These are phyloP conservation scores for Leptomonas seymouri DNA, from an alignment of 208 protist genomes.

Conservation along the genomic window DNA sequence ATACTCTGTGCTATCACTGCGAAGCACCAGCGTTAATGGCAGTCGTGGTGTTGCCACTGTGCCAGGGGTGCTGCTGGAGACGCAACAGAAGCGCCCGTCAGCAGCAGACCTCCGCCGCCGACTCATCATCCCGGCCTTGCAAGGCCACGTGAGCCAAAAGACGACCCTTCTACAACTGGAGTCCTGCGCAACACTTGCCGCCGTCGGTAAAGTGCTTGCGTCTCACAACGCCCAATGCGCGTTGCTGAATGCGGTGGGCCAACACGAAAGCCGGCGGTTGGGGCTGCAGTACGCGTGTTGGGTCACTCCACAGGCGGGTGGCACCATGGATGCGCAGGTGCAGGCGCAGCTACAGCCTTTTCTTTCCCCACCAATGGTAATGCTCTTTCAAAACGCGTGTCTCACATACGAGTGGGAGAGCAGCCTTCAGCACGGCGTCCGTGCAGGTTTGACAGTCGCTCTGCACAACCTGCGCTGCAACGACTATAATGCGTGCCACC, in stretches of 20 bases:
- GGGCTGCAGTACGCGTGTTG: conserved; percentile 31
- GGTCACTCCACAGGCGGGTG: background rate
- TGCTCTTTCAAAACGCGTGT: conserved; percentile 19
- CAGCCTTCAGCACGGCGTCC: conserved; percentile 9
- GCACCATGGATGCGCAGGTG: background rate
- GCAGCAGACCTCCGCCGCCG: conserved; percentile 18
- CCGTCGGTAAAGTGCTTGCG: conserved; percentile 10
- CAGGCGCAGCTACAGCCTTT: conserved; percentile 22
- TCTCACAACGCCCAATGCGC: conserved; percentile 18
- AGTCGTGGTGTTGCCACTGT: background rate
- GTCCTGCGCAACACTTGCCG: conserved; percentile 15
- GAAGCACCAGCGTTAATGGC: conserved; percentile 6
- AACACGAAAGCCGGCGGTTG: conserved; percentile 22
- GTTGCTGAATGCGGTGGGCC: conserved; percentile 30
- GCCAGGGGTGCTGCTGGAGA: conserved; percentile 26
- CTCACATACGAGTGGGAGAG: conserved; percentile 27
- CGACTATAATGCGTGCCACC: conserved; percentile 13
- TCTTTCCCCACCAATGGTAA: conserved; percentile 20
- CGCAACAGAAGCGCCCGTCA: conserved; percentile 12
- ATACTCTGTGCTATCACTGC: conserved; percentile 21
- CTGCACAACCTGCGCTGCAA: conserved; percentile 25
- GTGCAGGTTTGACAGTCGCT: conserved; percentile 27
- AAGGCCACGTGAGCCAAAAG: conserved; percentile 5
- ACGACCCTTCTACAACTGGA: conserved; percentile 25
- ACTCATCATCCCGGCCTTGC: conserved; percentile 22